These are phyloP conservation scores for Cyclostephanos invisitatus DNA, from an alignment of 108 stramenopile genomes.

Conservation along the genomic window DNA sequence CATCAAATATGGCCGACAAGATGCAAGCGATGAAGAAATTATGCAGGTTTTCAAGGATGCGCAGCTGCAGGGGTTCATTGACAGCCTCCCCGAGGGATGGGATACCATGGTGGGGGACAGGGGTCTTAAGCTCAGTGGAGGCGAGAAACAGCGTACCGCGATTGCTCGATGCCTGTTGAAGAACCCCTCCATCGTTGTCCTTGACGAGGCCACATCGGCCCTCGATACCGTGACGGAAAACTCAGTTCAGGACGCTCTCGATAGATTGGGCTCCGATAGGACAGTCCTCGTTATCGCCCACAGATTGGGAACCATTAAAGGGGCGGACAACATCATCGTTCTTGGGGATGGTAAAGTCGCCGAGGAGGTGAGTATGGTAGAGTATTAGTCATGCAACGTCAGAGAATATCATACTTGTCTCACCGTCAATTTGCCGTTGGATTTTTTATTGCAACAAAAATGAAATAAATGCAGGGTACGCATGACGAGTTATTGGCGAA, in stretches of 20 bases:
- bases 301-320: slow-evolving; percentile 92
- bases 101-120: slow-evolving; percentile 98
- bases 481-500: slow-evolving; percentile 89
- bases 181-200: slow-evolving; percentile 89
- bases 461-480: slow-evolving; percentile 70
- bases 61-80: slow-evolving; percentile 81
- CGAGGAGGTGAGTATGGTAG: slow-evolving; percentile 70
- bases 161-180: slow-evolving; percentile 92
- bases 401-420: background rate
- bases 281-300: slow-evolving; percentile 98
- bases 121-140: slow-evolving; percentile 90
- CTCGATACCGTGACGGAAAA: slow-evolving; percentile 88
- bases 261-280: slow-evolving; percentile 81
- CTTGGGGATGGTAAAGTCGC: slow-evolving; percentile 87
- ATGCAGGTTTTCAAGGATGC: slow-evolving; percentile 74
- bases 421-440: background rate
- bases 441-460: no score
- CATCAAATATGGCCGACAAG: slow-evolving; percentile 75
- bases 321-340: slow-evolving; percentile 97
- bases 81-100: slow-evolving; percentile 80
- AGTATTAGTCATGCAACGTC: background rate
- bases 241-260: slow-evolving; percentile 94
- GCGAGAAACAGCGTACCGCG: slow-evolving; percentile 79
- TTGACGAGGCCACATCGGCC: slow-evolving; percentile 63
- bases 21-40: slow-evolving; percentile 77